Percentiles rank a stretch among this genome's conserved stretches.
Evolutionary conservation across 179 eudicot species (phyloP).

Genomic region (Carnegiea gigantea): DNA sequence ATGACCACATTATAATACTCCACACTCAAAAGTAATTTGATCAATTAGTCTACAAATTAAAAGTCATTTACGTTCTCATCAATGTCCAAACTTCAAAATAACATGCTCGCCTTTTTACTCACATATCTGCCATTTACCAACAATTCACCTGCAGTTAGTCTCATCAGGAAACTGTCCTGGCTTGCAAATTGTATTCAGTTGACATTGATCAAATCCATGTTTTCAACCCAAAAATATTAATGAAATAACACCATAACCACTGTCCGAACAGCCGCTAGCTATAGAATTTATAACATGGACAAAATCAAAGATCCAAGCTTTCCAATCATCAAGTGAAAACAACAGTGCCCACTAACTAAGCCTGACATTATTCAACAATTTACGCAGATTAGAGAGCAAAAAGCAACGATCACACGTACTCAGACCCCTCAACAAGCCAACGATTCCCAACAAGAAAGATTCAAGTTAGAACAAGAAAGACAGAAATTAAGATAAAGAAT

Average conservation of each 20-base stretch:
- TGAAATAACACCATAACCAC: too few relatives aligned
- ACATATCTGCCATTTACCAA: neutral
- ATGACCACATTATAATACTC: neutral
- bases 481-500: neutral
- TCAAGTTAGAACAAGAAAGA: neutral
- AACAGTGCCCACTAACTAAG: slow-evolving; percentile 9
- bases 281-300: too few relatives aligned
- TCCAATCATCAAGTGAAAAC: neutral
- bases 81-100: too few relatives aligned
- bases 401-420: neutral
- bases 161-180: neutral
- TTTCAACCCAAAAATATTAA: too few relatives aligned
- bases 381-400: neutral
- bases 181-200: neutral
- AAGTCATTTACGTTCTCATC: too few relatives aligned
- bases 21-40: neutral
- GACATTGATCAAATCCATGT: neutral
- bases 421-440: neutral
- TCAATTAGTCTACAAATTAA: too few relatives aligned
- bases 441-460: neutral
- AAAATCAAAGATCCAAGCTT: slow-evolving; percentile 1
- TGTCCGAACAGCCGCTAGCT: too few relatives aligned
- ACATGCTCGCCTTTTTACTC: neutral
- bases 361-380: slow-evolving; percentile 9
- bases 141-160: too few relatives aligned